Conservation (phyloP, 2,329 filamentous ascomycete species). For the Leptosphaerulina australis region DNA sequence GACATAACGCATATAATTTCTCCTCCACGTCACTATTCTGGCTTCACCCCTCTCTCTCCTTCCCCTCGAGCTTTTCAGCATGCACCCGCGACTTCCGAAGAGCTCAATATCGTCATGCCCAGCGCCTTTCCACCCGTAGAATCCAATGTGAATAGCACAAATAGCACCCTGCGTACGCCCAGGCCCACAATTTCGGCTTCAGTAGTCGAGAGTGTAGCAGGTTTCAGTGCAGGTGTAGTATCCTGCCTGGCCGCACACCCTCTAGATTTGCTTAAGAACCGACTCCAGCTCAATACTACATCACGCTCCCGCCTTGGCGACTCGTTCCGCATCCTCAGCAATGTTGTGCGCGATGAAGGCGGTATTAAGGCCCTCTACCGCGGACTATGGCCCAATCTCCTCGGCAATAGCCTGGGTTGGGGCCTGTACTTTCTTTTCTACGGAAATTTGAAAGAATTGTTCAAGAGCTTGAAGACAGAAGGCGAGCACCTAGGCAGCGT, state of each 20-base stretch:
- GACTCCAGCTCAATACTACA: slow-evolving; percentile 70
- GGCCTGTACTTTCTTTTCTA: slow-evolving; percentile 87
- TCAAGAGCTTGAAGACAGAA: slow-evolving; percentile 51
- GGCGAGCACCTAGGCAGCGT: slow-evolving; percentile 59
- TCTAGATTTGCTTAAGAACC: slow-evolving; percentile 94
- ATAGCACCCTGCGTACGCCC: slow-evolving; percentile 47
- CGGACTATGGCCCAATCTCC: slow-evolving; percentile 84
- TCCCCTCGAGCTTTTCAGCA: slow-evolving; percentile 20
- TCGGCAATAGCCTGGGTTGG: slow-evolving; percentile 91
- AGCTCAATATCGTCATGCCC: slow-evolving; percentile 50
- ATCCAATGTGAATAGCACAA: slow-evolving; percentile 37
- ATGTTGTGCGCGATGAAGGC: slow-evolving; percentile 61
- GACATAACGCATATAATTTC: slow-evolving; percentile 3
- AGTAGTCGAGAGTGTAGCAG: slow-evolving; percentile 84
- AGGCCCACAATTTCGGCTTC: slow-evolving; percentile 62
- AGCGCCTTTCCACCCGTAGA: slow-evolving; percentile 58
- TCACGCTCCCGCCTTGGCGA: slow-evolving; percentile 57
- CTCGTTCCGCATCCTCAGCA: slow-evolving; percentile 59
- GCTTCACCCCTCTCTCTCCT: not conserved
- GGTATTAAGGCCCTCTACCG: slow-evolving; percentile 78
- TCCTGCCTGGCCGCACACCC: slow-evolving; percentile 89
- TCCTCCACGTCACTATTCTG: slow-evolving; percentile 2
- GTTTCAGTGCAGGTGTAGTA: slow-evolving; percentile 84
- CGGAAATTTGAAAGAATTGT: slow-evolving; percentile 62
- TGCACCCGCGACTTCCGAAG: slow-evolving; percentile 25